phyloP scores from a whole-genome alignment of 768 basidiomycete genomes.

The Pleurotus tuber-regium region DNA sequence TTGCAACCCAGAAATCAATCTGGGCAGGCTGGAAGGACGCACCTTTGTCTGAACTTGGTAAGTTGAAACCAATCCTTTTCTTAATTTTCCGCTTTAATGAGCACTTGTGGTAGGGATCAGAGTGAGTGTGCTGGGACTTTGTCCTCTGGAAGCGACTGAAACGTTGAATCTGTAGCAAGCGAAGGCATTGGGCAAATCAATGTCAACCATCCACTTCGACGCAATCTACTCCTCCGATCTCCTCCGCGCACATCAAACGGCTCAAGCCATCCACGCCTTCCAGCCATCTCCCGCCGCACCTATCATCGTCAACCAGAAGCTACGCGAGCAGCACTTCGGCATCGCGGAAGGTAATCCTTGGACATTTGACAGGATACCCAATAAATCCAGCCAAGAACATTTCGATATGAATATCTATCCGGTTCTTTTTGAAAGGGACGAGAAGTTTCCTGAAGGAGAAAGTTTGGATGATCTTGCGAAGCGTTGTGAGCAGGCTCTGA shows the following conservation, averaged over 20 bases:
- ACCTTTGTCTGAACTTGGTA: conserved; percentile 70
- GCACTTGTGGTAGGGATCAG: conserved; percentile 6
- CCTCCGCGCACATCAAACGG: conserved; percentile 62
- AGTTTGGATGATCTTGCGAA: conserved; percentile 57
- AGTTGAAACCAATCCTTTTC: conserved; percentile 15
- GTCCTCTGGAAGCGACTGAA: background rate
- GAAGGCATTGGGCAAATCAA: conserved; percentile 52
- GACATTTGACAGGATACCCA: conserved; percentile 28
- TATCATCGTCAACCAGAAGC: conserved; percentile 48
- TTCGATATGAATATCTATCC: conserved; percentile 54
- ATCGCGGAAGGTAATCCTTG: conserved; percentile 66
- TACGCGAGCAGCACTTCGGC: conserved; percentile 74
- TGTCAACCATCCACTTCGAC: conserved; percentile 46
- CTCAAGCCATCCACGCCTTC: conserved; percentile 46
- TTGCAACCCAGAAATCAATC: conserved; percentile 22
- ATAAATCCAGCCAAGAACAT: conserved; percentile 39
- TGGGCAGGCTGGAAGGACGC: conserved; percentile 84
- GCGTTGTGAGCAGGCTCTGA: conserved; percentile 51
- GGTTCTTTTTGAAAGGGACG: conserved; percentile 39
- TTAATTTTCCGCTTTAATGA: conserved; percentile 10
- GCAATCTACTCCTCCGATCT: conserved; percentile 69
- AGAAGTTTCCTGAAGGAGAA: conserved; percentile 68
- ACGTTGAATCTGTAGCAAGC: conserved; percentile 45
- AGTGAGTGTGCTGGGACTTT: conserved; percentile 14
- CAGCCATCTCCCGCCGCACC: conserved; percentile 54